These are phyloP conservation scores for Galium porrigens DNA, from an alignment of 305 asterid species.

Conservation along the genomic window DNA sequence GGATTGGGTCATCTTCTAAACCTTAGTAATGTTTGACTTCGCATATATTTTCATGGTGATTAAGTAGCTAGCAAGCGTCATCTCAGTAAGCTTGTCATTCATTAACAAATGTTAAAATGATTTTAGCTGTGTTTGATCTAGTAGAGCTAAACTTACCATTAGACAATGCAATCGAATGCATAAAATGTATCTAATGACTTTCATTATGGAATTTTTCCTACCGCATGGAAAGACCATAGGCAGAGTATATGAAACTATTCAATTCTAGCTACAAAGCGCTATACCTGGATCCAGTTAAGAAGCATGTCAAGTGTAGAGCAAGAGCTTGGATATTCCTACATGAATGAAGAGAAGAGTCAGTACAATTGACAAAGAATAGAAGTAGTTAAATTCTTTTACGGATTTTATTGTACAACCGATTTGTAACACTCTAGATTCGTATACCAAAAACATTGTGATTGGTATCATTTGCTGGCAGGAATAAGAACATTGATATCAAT, in stretches of 20 bases:
- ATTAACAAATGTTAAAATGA: background rate
- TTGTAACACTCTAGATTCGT: background rate
- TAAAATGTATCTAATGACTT: background rate
- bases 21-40: background rate
- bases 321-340: constrained; percentile 46
- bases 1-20: constrained; percentile 1
- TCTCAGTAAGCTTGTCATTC: background rate
- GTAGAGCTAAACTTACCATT: background rate
- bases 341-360: constrained; percentile 6
- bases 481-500: constrained; percentile 15
- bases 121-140: background rate
- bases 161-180: background rate
- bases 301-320: constrained; percentile 54
- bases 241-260: background rate
- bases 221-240: background rate
- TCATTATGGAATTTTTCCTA: background rate
- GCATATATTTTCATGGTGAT: background rate
- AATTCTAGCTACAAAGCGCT: constrained; percentile 3
- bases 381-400: background rate
- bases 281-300: constrained; percentile 85
- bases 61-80: background rate
- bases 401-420: background rate
- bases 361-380: background rate
- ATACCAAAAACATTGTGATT: constrained; percentile 7
- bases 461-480: constrained; percentile 13